Conservation (phyloP, 805 yeast genomes). For the Lachancea waltii region DNA sequence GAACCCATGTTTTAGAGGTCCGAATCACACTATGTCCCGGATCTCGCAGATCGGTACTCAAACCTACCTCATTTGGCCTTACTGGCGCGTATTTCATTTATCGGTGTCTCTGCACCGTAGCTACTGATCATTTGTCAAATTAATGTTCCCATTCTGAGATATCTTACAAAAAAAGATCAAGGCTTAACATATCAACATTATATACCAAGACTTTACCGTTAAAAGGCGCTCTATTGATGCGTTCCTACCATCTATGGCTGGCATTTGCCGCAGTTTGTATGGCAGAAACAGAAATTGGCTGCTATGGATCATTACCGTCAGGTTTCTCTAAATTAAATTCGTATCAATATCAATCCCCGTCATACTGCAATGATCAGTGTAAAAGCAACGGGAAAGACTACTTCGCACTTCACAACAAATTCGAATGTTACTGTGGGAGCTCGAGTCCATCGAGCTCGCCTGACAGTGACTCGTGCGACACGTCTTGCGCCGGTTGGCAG, state of each 20-base stretch:
- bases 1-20: slow-evolving; percentile 62
- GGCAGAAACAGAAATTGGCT: slow-evolving; percentile 18
- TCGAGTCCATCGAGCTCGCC: slow-evolving; percentile 18
- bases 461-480: slow-evolving; percentile 17
- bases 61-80: slow-evolving; percentile 2
- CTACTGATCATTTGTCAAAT: too few relatives aligned
- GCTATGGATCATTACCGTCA: slow-evolving; percentile 29
- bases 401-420: slow-evolving; percentile 26
- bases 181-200: not conserved
- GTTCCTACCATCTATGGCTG: slow-evolving; percentile 2
- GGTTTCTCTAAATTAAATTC: slow-evolving; percentile 19
- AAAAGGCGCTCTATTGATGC: slow-evolving; percentile 4
- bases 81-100: slow-evolving; percentile 5
- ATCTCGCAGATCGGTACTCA: too few relatives aligned
- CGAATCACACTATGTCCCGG: slow-evolving; percentile 3
- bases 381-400: slow-evolving; percentile 17
- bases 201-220: not conserved
- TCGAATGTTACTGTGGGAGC: slow-evolving; percentile 31
- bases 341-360: slow-evolving; percentile 26
- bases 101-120: too few relatives aligned
- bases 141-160: too few relatives aligned
- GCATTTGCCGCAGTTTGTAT: slow-evolving; percentile 5
- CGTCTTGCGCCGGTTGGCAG: slow-evolving; percentile 51
- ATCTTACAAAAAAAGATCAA: not conserved
- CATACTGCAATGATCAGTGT: slow-evolving; percentile 23